These are phyloP conservation scores for Pulicaria dysenterica DNA, from an alignment of 129 eudicot species.

Conservation along the genomic window DNA sequence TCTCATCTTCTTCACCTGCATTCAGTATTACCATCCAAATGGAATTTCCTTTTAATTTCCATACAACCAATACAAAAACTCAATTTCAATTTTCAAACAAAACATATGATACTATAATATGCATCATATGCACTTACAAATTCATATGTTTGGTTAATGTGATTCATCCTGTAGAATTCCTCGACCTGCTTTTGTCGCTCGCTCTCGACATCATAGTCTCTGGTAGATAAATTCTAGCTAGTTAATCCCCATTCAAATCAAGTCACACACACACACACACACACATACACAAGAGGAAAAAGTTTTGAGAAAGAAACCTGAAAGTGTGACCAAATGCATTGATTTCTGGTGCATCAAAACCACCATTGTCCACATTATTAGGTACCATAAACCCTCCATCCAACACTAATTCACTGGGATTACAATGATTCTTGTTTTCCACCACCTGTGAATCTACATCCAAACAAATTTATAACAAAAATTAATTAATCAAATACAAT, in stretches of 20 bases:
- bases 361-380: conserved; percentile 31
- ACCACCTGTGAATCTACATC: conserved; percentile 40
- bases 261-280: too few species aligned
- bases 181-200: conserved; percentile 70
- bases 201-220: conserved; percentile 71
- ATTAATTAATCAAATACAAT: not conserved
- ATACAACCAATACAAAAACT: not conserved
- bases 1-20: conserved; percentile 81
- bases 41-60: too few species aligned
- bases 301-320: conserved; percentile 45
- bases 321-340: conserved; percentile 80
- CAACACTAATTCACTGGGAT: conserved; percentile 49
- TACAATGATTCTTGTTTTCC: conserved; percentile 40
- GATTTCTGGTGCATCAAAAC: conserved; percentile 74
- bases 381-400: conserved; percentile 73
- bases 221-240: not conserved
- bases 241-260: too few species aligned
- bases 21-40: not conserved
- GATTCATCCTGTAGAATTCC: conserved; percentile 69
- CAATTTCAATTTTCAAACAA: not conserved
- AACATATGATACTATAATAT: not conserved
- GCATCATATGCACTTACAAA: conserved; percentile 50
- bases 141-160: conserved; percentile 79
- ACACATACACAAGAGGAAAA: too few species aligned
- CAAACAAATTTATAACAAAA: not conserved